These are phyloP conservation scores for Aspergillus tamarii DNA, from an alignment of 2,329 filamentous ascomycete species.

Conservation along the genomic window DNA sequence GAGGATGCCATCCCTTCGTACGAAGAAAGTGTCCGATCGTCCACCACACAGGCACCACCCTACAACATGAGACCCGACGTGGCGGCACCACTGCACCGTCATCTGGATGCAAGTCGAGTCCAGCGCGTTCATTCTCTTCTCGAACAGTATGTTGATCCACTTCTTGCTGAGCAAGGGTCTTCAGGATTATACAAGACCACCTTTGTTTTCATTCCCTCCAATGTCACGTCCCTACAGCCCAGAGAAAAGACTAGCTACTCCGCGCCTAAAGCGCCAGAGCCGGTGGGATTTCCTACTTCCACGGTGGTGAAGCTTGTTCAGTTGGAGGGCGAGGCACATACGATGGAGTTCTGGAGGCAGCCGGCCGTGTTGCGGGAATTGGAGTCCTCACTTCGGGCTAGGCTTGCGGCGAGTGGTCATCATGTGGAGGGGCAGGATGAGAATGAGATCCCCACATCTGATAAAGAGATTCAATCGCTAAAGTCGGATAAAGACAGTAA, in stretches of 20 bases:
- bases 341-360: conserved; percentile 2
- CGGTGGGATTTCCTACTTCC: neutral
- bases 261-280: neutral
- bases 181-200: neutral
- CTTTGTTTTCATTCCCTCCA: conserved; percentile 1
- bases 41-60: neutral
- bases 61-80: neutral
- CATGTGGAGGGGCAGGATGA: neutral
- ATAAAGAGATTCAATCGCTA: too few species aligned
- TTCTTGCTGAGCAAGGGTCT: neutral
- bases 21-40: neutral
- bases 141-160: neutral
- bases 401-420: neutral
- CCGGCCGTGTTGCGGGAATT: neutral
- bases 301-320: neutral
- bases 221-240: neutral
- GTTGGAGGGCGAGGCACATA: neutral
- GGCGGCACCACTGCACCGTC: neutral
- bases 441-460: neutral
- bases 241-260: neutral
- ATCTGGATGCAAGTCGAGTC: neutral
- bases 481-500: neutral
- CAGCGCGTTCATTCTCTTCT: neutral
- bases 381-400: neutral
- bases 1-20: neutral